Evolutionary conservation across 805 yeast species (phyloP).

Genomic region (Sporopachydermia lactativora): DNA sequence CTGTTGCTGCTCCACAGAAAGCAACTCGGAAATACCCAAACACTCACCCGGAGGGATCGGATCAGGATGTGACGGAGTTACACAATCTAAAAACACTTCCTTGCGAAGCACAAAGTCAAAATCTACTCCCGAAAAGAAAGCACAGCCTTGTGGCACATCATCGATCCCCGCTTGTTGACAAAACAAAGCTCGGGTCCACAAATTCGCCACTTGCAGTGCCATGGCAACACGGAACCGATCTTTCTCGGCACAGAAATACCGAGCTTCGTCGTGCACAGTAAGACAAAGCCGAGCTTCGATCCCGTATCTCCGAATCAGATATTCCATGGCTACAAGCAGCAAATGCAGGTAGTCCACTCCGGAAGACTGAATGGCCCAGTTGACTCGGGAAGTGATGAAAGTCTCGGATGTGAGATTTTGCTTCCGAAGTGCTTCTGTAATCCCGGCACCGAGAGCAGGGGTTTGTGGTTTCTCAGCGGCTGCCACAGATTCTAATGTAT

Average conservation of each 20-base stretch:
- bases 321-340: constrained; percentile 76
- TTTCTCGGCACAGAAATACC: constrained; percentile 62
- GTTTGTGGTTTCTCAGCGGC: constrained; percentile 69
- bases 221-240: constrained; percentile 69
- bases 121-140: constrained; percentile 90
- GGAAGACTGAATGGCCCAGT: constrained; percentile 97
- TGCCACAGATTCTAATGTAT: constrained; percentile 78
- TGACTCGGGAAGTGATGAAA: constrained; percentile 80
- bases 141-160: constrained; percentile 88
- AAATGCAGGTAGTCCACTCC: constrained; percentile 95
- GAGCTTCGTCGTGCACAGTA: constrained; percentile 91
- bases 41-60: constrained; percentile 74
- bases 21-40: constrained; percentile 39
- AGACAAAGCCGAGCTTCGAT: constrained; percentile 67
- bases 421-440: constrained; percentile 68
- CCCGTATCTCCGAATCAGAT: constrained; percentile 45
- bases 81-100: constrained; percentile 83
- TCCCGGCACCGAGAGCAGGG: constrained; percentile 87
- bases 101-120: constrained; percentile 79
- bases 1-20: constrained; percentile 18
- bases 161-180: constrained; percentile 82
- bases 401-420: constrained; percentile 44
- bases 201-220: constrained; percentile 74
- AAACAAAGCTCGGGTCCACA: constrained; percentile 95
- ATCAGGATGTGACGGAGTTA: constrained; percentile 73